Percentiles rank a stretch among this genome's conserved stretches.
These are phyloP conservation scores for Didymella pinodella DNA, from an alignment of 2,329 filamentous ascomycete genomes.

Conservation along the genomic window DNA sequence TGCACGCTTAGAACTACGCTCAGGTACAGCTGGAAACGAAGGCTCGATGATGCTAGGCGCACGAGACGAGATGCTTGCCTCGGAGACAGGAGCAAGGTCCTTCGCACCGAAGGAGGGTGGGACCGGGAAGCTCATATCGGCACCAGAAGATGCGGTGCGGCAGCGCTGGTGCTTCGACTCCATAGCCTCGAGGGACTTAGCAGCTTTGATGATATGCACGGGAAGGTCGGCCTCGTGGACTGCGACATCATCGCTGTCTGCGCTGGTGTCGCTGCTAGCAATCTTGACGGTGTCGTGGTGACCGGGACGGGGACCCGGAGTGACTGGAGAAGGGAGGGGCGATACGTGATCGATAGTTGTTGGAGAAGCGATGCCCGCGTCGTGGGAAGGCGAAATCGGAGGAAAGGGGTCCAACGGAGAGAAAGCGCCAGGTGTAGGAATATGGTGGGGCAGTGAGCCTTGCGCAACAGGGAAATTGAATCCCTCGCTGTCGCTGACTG, in stretches of 20 bases:
- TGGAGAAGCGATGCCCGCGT: constrained; percentile 39
- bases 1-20: constrained; percentile 7
- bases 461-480: constrained; percentile 26
- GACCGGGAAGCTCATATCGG: constrained; percentile 36
- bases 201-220: constrained; percentile 35
- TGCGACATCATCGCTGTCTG: constrained; percentile 41
- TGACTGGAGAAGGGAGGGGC: constrained; percentile 48
- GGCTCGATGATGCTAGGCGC: constrained; percentile 36
- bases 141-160: constrained; percentile 47
- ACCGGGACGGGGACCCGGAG: constrained; percentile 40
- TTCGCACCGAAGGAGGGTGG: constrained; percentile 24
- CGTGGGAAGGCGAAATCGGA: constrained; percentile 36
- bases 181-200: constrained; percentile 22
- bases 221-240: constrained; percentile 34
- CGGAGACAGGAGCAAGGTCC: constrained; percentile 35
- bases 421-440: constrained; percentile 38
- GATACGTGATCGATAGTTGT: constrained; percentile 44
- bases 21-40: constrained; percentile 4
- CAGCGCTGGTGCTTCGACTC: constrained; percentile 37
- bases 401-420: constrained; percentile 46
- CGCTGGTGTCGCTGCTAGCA: constrained; percentile 46
- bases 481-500: constrained; percentile 33
- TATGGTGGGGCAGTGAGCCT: constrained; percentile 31
- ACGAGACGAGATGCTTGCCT: constrained; percentile 31
- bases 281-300: constrained; percentile 48